These are phyloP conservation scores for Lablab purpureus DNA, from an alignment of 306 rosid genomes.

Conservation along the genomic window DNA sequence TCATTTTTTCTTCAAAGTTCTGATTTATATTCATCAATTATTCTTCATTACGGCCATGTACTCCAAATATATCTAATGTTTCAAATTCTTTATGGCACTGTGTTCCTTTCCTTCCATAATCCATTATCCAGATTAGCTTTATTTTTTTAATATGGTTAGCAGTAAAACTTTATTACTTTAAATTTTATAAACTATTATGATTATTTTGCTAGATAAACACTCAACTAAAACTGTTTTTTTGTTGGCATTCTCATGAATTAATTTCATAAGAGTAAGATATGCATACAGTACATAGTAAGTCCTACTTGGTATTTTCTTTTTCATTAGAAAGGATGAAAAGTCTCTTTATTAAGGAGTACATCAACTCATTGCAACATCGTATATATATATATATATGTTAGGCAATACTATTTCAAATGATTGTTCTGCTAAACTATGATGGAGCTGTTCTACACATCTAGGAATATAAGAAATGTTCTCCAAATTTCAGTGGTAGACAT, in stretches of 20 bases:
- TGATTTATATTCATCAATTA: conserved; percentile 2
- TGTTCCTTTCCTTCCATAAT: background rate
- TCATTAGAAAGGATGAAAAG: too few species aligned
- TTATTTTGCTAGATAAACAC: background rate
- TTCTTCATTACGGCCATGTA: conserved; percentile 5
- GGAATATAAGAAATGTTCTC: too few species aligned
- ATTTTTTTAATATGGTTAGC: background rate
- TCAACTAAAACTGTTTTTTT: background rate
- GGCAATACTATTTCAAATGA: too few species aligned
- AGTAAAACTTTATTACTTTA: background rate
- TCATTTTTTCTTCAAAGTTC: background rate
- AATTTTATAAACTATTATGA: background rate
- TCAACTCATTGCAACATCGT: too few species aligned
- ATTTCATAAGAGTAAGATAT: background rate
- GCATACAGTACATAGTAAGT: background rate
- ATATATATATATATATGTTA: too few species aligned
- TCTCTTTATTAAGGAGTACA: too few species aligned
- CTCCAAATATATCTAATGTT: background rate
- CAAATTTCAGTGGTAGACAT: background rate
- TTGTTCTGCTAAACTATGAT: too few species aligned
- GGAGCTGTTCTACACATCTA: too few species aligned
- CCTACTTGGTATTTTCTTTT: too few species aligned
- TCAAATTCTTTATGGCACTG: background rate
- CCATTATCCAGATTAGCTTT: background rate
- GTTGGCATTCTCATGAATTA: background rate